Conservation (phyloP, 306 rosid species). For the Calophaca sinica region DNA sequence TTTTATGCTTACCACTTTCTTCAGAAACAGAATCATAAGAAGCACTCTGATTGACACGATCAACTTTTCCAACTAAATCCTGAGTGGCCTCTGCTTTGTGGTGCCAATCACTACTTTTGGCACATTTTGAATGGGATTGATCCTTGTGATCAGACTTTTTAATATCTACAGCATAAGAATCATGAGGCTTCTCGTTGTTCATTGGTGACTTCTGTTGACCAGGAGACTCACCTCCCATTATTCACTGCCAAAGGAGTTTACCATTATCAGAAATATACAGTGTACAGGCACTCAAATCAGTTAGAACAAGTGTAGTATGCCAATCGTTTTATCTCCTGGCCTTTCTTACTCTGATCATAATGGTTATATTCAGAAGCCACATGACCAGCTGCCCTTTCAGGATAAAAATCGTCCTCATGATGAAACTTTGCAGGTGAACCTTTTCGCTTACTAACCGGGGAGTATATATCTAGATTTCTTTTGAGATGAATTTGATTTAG, state of each 20-base stretch:
- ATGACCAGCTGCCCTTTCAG: too few species aligned
- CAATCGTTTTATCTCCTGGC: conserved; percentile 59
- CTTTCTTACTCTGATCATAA: conserved; percentile 48
- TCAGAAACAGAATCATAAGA: conserved; percentile 72
- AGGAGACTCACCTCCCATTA: conserved; percentile 51
- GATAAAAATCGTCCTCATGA: too few species aligned
- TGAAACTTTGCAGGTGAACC: conserved; percentile 53
- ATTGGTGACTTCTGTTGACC: conserved; percentile 55
- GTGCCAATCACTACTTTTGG: too few species aligned
- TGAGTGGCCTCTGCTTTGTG: too few species aligned
- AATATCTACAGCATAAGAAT: conserved; percentile 49
- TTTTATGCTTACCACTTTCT: conserved; percentile 64
- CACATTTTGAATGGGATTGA: too few species aligned
- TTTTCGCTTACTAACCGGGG: conserved; percentile 55
- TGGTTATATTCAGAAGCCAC: conserved; percentile 47
- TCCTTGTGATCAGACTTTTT: conserved; percentile 61
- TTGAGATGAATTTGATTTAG: conserved; percentile 52
- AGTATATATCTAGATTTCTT: conserved; percentile 54
- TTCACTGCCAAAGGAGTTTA: conserved; percentile 59
- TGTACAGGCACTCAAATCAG: conserved; percentile 26
- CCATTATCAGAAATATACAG: conserved; percentile 46
- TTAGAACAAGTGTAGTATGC: conserved; percentile 36
- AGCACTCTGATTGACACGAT: conserved; percentile 51
- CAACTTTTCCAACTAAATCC: conserved; percentile 54
- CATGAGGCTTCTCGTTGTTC: conserved; percentile 57